A percentile compares a stretch with the other conserved stretches of the same genome.
phyloP scores from a whole-genome alignment of 2,329 filamentous ascomycete species.

The Apiospora phragmitis region DNA sequence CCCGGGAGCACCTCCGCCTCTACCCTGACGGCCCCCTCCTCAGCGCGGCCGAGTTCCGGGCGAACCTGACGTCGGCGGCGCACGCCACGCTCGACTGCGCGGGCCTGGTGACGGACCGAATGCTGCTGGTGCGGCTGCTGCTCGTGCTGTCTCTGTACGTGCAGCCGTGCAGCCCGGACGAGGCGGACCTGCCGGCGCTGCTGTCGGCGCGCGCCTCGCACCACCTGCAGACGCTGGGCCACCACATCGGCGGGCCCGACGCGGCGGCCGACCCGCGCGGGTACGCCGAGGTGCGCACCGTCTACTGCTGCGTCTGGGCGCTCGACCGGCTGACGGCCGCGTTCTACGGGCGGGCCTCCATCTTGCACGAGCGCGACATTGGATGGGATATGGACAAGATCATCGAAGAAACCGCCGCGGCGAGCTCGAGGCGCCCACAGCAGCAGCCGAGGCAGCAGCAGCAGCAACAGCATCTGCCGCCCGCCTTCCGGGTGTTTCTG shows the following conservation, averaged over 20 bases:
- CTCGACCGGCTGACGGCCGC: conserved; percentile 60
- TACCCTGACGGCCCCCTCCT: conserved; percentile 40
- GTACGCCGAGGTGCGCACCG: conserved; percentile 41
- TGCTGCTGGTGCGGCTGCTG: conserved; percentile 55
- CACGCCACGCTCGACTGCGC: conserved; percentile 49
- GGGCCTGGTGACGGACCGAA: conserved; percentile 53
- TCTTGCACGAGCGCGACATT: conserved; percentile 62
- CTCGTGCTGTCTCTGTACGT: conserved; percentile 58
- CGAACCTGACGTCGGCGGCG: conserved; percentile 48
- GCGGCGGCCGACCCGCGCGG: conserved; percentile 26
- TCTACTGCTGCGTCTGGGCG: conserved; percentile 63
- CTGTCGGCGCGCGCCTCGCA: conserved; percentile 56
- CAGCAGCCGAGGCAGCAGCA: conserved; percentile 36
- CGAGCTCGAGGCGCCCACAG: too few species aligned
- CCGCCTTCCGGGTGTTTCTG: conserved; percentile 59
- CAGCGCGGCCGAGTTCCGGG: conserved; percentile 48
- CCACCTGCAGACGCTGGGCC: conserved; percentile 56
- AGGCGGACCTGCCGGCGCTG: conserved; percentile 55
- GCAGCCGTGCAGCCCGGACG: conserved; percentile 54
- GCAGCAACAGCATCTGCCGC: conserved; percentile 36
- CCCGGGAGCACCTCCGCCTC: conserved; percentile 46
- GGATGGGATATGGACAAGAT: conserved; percentile 53
- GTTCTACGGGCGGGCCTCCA: conserved; percentile 58
- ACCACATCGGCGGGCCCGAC: conserved; percentile 46
- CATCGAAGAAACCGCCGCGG: conserved; percentile 37